Conservation (phyloP, 225 moss, liverwort and hornwort genomes). For the Anthoceros angustus region DNA sequence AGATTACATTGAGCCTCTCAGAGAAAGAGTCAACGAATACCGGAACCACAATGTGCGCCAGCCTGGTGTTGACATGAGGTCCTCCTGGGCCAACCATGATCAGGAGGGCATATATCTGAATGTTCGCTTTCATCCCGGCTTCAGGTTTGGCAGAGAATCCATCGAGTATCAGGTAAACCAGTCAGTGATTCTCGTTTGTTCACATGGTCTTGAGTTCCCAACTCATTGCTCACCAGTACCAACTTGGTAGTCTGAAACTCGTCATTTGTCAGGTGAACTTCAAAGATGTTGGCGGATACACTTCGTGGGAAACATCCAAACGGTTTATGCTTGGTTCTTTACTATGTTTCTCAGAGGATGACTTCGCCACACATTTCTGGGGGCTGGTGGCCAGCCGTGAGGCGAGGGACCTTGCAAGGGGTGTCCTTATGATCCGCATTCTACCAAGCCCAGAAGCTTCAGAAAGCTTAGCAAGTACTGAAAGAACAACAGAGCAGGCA, state of each 20-base stretch:
- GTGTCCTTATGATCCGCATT: conserved; percentile 10
- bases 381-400: conserved; percentile 15
- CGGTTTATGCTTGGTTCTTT: conserved; percentile 23
- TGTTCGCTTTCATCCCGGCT: background rate
- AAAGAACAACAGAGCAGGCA: background rate
- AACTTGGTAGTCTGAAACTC: background rate
- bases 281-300: background rate
- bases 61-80: background rate
- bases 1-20: conserved; percentile 22
- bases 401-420: conserved; percentile 8
- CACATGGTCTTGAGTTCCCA: background rate
- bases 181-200: background rate
- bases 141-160: background rate
- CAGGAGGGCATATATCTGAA: conserved; percentile 13
- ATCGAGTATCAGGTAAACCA: background rate
- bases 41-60: background rate
- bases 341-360: conserved; percentile 25
- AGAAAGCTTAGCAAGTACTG: background rate
- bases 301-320: conserved; percentile 10
- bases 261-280: background rate
- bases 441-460: conserved; percentile 9
- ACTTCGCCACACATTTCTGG: conserved; percentile 18
- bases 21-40: conserved; percentile 15
- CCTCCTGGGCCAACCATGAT: background rate
- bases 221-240: background rate